These are phyloP conservation scores for Acrocalymma vagum DNA, from an alignment of 2,329 filamentous ascomycete species.

Conservation along the genomic window DNA sequence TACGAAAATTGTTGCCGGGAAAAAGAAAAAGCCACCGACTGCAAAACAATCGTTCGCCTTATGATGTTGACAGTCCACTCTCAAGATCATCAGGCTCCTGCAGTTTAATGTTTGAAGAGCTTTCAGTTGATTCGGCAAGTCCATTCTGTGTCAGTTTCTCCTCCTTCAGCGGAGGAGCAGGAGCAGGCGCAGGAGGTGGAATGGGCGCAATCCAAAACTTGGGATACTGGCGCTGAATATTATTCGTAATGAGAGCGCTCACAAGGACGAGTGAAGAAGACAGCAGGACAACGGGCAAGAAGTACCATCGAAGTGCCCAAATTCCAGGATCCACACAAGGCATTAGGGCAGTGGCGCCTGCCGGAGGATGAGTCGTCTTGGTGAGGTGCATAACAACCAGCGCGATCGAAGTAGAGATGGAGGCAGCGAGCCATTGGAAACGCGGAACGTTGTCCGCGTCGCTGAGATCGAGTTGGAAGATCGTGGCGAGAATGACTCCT, in stretches of 20 bases:
- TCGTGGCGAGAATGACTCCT: constrained; percentile 54
- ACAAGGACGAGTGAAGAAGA: constrained; percentile 49
- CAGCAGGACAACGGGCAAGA: constrained; percentile 51
- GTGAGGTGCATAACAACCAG: constrained; percentile 57
- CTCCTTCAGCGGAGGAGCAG: constrained; percentile 1
- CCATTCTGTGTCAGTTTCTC: no score
- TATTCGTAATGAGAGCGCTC: constrained; percentile 54
- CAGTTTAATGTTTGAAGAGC: constrained; percentile 16
- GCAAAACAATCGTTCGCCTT: no score
- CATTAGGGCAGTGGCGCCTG: constrained; percentile 56
- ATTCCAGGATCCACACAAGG: constrained; percentile 50
- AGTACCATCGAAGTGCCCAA: constrained; percentile 53
- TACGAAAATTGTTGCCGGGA: no score
- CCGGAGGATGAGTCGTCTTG: constrained; percentile 57
- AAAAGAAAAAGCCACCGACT: no score
- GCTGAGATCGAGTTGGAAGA: constrained; percentile 50
- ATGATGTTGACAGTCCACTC: constrained; percentile 16
- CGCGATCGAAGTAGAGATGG: constrained; percentile 52
- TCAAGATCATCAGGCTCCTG: constrained; percentile 31
- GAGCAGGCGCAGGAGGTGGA: constrained; percentile 25
- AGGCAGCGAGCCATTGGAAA: constrained; percentile 54
- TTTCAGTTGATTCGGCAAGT: no score
- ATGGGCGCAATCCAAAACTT: constrained; percentile 56
- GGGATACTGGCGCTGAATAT: constrained; percentile 55
- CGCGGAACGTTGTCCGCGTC: constrained; percentile 29